These are phyloP conservation scores for Suillus sp. DNA, from an alignment of 768 basidiomycete genomes.

Conservation along the genomic window DNA sequence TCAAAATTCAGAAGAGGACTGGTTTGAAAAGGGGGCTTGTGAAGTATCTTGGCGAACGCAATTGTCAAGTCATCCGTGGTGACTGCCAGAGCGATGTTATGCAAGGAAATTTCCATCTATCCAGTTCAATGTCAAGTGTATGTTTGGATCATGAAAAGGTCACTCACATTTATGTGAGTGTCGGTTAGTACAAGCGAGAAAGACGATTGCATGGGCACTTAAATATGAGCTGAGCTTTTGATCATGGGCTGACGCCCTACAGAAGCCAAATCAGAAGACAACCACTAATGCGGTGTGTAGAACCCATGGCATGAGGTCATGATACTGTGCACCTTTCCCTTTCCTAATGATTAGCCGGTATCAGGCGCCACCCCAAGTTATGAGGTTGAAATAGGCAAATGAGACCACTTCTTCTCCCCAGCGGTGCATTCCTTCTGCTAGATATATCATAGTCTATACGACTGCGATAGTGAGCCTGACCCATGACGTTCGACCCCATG, in stretches of 20 bases:
- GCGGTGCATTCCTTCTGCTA: conserved; percentile 4
- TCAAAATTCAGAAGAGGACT: conserved; percentile 36
- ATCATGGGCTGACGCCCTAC: not conserved
- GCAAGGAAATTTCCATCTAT: conserved; percentile 40
- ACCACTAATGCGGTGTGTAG: not conserved
- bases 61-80: conserved; percentile 34
- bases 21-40: conserved; percentile 36
- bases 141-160: not conserved
- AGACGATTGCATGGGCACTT: not conserved
- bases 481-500: conserved; percentile 21
- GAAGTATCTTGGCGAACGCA: conserved; percentile 35
- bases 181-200: not conserved
- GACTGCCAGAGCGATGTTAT: conserved; percentile 29
- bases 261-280: not conserved
- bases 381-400: not conserved
- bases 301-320: not conserved
- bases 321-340: not conserved
- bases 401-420: conserved; percentile 55
- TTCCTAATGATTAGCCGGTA: not conserved
- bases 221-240: not conserved
- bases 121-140: not conserved
- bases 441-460: conserved; percentile 15
- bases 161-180: conserved; percentile 1
- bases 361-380: not conserved
- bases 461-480: conserved; percentile 33